Conservation (phyloP, 176 grass and related monocot species). For the Guadua angustifolia region DNA sequence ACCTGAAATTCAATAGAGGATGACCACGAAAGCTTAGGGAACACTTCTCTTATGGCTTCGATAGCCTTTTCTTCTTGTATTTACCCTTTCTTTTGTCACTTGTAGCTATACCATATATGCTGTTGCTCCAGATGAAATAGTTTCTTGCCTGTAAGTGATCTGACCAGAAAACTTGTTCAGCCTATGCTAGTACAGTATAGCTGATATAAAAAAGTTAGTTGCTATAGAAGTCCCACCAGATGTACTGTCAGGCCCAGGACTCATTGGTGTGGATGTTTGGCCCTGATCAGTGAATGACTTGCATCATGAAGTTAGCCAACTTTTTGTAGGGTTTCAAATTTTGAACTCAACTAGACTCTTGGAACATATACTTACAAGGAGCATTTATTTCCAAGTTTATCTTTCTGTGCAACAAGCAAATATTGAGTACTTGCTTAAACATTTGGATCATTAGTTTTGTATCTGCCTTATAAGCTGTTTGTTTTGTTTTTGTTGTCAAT, state of each 20-base stretch:
- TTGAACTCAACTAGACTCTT: slow-evolving; percentile 28
- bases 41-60: background rate
- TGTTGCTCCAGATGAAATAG: background rate
- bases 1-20: background rate
- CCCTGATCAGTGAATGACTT: slow-evolving; percentile 23
- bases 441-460: slow-evolving; percentile 18
- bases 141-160: background rate
- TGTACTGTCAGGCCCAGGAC: background rate
- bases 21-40: slow-evolving; percentile 23
- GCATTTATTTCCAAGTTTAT: background rate
- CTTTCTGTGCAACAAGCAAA: slow-evolving; percentile 1
- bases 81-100: slow-evolving; percentile 1
- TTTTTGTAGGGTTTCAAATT: background rate
- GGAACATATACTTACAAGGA: background rate
- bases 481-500: slow-evolving; percentile 44
- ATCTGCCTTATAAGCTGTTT: background rate
- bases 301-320: background rate
- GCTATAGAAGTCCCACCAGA: background rate
- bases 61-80: slow-evolving; percentile 11
- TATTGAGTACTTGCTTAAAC: slow-evolving; percentile 8
- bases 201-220: background rate
- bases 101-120: background rate
- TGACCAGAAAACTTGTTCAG: background rate
- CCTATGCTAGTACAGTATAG: background rate
- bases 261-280: background rate